phyloP scores from a whole-genome alignment of 495 filamentous ascomycete species.

The Penicillium herquei region DNA sequence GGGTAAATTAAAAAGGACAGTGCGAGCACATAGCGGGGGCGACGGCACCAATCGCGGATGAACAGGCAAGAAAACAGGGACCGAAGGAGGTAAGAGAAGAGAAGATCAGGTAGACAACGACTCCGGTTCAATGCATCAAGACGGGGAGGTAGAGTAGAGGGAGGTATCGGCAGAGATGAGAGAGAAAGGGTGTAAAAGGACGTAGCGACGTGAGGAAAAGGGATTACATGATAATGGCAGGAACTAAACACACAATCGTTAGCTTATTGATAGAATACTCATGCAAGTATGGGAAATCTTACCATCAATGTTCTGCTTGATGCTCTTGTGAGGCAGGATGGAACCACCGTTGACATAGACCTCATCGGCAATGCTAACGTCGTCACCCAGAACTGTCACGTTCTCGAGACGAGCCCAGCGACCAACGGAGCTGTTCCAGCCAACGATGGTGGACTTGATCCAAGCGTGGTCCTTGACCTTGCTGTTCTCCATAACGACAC shows the following conservation, averaged over 20 bases:
- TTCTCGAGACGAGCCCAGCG: conserved; percentile 97
- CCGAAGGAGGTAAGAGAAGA: conserved; percentile 20
- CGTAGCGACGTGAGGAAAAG: conserved; percentile 30
- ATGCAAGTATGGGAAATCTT: conserved; percentile 24
- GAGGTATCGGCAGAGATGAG: conserved; percentile 23
- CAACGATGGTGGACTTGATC: conserved; percentile 99
- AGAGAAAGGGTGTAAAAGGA: conserved; percentile 20
- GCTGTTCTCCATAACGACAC: conserved; percentile 81
- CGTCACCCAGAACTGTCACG: conserved; percentile 93
- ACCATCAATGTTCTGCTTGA: conserved; percentile 97
- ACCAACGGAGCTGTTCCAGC: conserved; percentile 97
- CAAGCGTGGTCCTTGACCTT: conserved; percentile 99
- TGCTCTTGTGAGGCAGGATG: conserved; percentile 96
- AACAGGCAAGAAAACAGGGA: conserved; percentile 18
- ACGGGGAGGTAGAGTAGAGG: conserved; percentile 16
- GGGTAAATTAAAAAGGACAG: conserved; percentile 10
- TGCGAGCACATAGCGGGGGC: conserved; percentile 15
- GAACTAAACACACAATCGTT: conserved; percentile 45
- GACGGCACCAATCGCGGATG: conserved; percentile 10
- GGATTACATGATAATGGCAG: conserved; percentile 82
- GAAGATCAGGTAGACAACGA: conserved; percentile 39
- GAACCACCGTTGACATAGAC: conserved; percentile 98
- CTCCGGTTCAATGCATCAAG: conserved; percentile 47
- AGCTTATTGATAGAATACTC: conserved; percentile 9
- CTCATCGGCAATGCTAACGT: conserved; percentile 98